A percentile compares a stretch with the other conserved stretches of the same genome.
These are phyloP conservation scores for Phytopythium mirpurense DNA, from an alignment of 352 stramenopile genomes.

Conservation along the genomic window DNA sequence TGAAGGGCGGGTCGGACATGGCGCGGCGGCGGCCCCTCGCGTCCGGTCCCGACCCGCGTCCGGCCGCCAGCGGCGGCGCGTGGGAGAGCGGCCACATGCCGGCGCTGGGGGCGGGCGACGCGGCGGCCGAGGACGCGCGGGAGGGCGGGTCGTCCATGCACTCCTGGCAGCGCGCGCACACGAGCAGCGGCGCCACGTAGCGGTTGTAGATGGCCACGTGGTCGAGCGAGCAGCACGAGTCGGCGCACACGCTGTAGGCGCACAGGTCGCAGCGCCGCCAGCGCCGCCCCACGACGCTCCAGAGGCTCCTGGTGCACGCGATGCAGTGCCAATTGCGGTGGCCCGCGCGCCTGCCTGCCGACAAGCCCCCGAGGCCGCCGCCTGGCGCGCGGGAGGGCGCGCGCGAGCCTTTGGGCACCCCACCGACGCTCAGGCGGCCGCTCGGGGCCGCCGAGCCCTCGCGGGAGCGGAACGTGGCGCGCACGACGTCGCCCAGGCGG, in stretches of 20 bases:
- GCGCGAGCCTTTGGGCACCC: no score
- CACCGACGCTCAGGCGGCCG: no score
- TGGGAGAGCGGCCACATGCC: background rate
- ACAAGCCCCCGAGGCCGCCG: no score
- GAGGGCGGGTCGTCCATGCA: slow-evolving; percentile 20
- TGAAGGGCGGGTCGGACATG: slow-evolving; percentile 3
- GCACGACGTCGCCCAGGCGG: slow-evolving; percentile 3
- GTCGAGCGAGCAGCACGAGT: slow-evolving; percentile 29
- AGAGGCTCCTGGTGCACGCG: slow-evolving; percentile 23
- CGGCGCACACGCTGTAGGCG: slow-evolving; percentile 28
- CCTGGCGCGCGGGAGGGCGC: no score
- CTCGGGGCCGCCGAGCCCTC: no score
- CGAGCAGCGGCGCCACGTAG: slow-evolving; percentile 26
- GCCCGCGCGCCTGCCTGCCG: slow-evolving; percentile 5
- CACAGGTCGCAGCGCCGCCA: slow-evolving; percentile 35
- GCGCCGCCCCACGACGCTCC: slow-evolving; percentile 13
- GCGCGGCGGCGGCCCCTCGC: background rate
- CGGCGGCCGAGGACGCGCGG: background rate
- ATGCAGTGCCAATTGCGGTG: slow-evolving; percentile 38
- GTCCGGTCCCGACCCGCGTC: no score
- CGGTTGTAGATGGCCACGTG: slow-evolving; percentile 36
- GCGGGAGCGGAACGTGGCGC: background rate
- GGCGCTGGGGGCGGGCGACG: no score
- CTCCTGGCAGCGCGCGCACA: slow-evolving; percentile 28
- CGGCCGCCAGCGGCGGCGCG: background rate